Evolutionary conservation across 345 rosid species (phyloP), one percentile per base, ranked within the genome.

Genomic region (Eucalyptus cloeziana): DNA sequence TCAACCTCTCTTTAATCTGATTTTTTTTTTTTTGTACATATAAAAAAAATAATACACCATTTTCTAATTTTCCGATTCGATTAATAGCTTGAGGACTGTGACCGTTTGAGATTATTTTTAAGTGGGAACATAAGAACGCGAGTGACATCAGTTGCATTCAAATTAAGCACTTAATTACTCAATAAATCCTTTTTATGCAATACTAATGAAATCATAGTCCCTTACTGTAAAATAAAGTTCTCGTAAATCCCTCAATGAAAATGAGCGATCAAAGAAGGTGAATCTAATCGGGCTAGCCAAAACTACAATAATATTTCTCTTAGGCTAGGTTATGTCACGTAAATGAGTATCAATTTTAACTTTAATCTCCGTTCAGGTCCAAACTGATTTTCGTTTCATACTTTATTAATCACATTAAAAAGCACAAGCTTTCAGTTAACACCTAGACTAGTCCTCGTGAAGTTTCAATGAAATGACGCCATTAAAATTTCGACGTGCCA

Each of bases 381-480:
- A 27, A 0, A 60, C 0, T 13, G n/a, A 25, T 60, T 60, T 60
- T 60, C 0, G 4, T 27, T 33, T 27, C 1, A 12, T 12, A 60
- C 16, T 60, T 27, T 11, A 12, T 27, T 3, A 12, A 30, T 60
- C 31, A 27, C n/a, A 60, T 5, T 60, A 27, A 60, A 60, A 27
- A 1, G n/a, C 30, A 27, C 4, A 60, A 27, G 12, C n/a, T 60
- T 60, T 60, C 16, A 0, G 0, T 27, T 60, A 27, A 0, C 12
- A 60, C 0, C 15, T 27, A 60, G 0, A 60, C 16, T 60, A 25
- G 7, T 4, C 14, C 2, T 25, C 1, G 1, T 60, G n/a, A 60
- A 60, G n/a, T 60, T 60, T 60, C n/a, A 11, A 25, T n/a, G n/a
- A n/a, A n/a, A 60, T 27, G 69, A 60, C 0, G n/a, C 67, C 31